Conservation (phyloP, 805 yeast species). For the Lipomyces mesembrius region DNA sequence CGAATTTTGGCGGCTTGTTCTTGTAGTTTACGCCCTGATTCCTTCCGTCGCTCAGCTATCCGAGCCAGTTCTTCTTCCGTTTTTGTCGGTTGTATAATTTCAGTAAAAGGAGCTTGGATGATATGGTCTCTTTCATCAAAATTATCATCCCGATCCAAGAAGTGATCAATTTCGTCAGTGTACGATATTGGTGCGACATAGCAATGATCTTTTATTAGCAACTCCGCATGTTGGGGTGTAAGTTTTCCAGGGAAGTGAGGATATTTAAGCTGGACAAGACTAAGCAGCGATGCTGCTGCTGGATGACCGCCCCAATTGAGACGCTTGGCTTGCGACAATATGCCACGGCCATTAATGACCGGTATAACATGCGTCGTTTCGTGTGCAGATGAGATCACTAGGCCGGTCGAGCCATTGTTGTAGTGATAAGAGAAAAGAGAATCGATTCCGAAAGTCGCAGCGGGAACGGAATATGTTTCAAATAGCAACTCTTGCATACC, state of each 20-base stretch:
- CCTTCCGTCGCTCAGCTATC: slow-evolving; percentile 79
- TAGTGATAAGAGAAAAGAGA: slow-evolving; percentile 75
- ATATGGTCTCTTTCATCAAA: slow-evolving; percentile 74
- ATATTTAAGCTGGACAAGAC: slow-evolving; percentile 75
- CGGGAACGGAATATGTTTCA: slow-evolving; percentile 78
- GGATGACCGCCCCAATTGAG: slow-evolving; percentile 91
- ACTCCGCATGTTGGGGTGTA: slow-evolving; percentile 63
- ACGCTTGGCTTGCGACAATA: slow-evolving; percentile 70
- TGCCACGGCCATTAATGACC: slow-evolving; percentile 69
- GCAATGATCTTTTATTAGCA: slow-evolving; percentile 74
- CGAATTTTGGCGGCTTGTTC: slow-evolving; percentile 89
- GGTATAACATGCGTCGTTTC: slow-evolving; percentile 86
- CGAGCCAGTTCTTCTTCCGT: slow-evolving; percentile 78
- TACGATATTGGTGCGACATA: slow-evolving; percentile 71
- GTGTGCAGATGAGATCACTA: slow-evolving; percentile 83
- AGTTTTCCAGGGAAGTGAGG: slow-evolving; percentile 87
- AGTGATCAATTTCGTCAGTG: slow-evolving; percentile 60
- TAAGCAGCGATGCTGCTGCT: slow-evolving; percentile 64
- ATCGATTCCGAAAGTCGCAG: slow-evolving; percentile 81
- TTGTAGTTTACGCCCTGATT: slow-evolving; percentile 85
- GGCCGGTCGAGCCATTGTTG: slow-evolving; percentile 58
- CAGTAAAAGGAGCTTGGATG: slow-evolving; percentile 80
- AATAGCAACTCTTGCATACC: slow-evolving; percentile 78
- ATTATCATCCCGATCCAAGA: slow-evolving; percentile 60
- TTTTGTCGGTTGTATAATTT: slow-evolving; percentile 68